Percentiles rank a stretch among this genome's conserved stretches.
These are phyloP conservation scores for Petunia secreta DNA, from an alignment of 257 asterid species.

Conservation along the genomic window DNA sequence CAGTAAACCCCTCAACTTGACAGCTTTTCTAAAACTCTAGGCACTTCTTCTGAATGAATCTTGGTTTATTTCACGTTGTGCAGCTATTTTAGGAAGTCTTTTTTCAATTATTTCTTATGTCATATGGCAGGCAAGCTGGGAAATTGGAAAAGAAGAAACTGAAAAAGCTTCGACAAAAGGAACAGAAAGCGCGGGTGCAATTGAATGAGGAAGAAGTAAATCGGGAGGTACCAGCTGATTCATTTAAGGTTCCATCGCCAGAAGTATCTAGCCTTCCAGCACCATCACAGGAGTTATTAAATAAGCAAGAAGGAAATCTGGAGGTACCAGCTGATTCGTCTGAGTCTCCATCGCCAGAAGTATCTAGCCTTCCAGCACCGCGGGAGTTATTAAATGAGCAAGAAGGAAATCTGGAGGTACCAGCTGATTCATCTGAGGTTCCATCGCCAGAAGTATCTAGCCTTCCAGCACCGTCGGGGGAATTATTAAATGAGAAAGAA, in stretches of 20 bases:
- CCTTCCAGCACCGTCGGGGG: constrained; percentile 52
- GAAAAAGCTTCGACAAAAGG: constrained; percentile 82
- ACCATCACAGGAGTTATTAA: constrained; percentile 34
- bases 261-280: constrained; percentile 53
- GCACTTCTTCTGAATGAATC: constrained; percentile 12
- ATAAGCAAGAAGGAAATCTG: constrained; percentile 38
- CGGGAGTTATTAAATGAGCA: constrained; percentile 36
- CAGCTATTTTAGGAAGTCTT: not conserved
- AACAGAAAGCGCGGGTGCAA: constrained; percentile 68
- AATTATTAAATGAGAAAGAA: constrained; percentile 41
- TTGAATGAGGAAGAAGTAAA: constrained; percentile 37
- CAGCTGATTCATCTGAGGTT: constrained; percentile 42
- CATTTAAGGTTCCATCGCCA: constrained; percentile 44
- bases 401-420: constrained; percentile 34
- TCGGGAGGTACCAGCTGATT: constrained; percentile 40
- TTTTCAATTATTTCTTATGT: constrained; percentile 13
- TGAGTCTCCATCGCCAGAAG: constrained; percentile 51
- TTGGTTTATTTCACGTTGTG: not conserved
- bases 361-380: constrained; percentile 45
- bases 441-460: constrained; percentile 49
- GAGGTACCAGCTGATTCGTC: constrained; percentile 37
- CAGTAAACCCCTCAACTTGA: not conserved
- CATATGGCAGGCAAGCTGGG: constrained; percentile 59
- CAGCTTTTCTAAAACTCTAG: not conserved
- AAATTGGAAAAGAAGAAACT: constrained; percentile 70